phyloP scores from a whole-genome alignment of 495 filamentous ascomycete genomes.

The Podospora comata region DNA sequence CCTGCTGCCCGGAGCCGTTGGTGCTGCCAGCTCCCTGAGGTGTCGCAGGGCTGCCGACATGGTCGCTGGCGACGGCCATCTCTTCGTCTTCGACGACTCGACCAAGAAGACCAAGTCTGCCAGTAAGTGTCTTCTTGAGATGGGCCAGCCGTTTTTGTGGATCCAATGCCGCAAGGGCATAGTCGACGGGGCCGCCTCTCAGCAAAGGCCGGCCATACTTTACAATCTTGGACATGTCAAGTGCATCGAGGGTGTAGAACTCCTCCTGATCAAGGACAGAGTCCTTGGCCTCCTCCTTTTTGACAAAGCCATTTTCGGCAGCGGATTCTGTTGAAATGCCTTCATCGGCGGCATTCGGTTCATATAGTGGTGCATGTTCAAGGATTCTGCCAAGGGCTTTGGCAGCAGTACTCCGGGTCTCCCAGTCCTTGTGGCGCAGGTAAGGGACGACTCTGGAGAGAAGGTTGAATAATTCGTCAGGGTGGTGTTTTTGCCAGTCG shows the following conservation, averaged over 20 bases:
- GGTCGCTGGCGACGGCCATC: constrained; percentile 47
- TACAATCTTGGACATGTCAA: constrained; percentile 77
- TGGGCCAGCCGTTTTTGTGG: constrained; percentile 74
- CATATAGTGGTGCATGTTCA: constrained; percentile 79
- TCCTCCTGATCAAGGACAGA: constrained; percentile 45
- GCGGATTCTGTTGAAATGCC: constrained; percentile 37
- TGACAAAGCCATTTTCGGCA: constrained; percentile 39
- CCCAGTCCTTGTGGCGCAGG: constrained; percentile 89
- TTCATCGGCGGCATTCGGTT: constrained; percentile 69
- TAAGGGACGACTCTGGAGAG: constrained; percentile 95
- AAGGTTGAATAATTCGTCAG: constrained; percentile 94
- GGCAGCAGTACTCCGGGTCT: constrained; percentile 85
- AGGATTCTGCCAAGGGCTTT: constrained; percentile 91
- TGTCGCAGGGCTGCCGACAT: constrained; percentile 38
- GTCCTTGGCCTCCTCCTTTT: constrained; percentile 51
- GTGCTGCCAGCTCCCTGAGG: constrained; percentile 37
- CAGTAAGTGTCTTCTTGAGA: constrained; percentile 82
- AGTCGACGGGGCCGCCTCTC: constrained; percentile 80
- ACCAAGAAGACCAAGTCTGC: constrained; percentile 75
- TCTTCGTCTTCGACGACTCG: constrained; percentile 83
- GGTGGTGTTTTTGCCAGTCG: constrained; percentile 95
- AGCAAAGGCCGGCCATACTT: constrained; percentile 77
- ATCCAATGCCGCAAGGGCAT: constrained; percentile 74
- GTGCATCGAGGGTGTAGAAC: constrained; percentile 64
- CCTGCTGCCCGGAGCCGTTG: constrained; percentile 45